Conservation (phyloP, 345 rosid genomes). For the Crucihimalaya himalaica region DNA sequence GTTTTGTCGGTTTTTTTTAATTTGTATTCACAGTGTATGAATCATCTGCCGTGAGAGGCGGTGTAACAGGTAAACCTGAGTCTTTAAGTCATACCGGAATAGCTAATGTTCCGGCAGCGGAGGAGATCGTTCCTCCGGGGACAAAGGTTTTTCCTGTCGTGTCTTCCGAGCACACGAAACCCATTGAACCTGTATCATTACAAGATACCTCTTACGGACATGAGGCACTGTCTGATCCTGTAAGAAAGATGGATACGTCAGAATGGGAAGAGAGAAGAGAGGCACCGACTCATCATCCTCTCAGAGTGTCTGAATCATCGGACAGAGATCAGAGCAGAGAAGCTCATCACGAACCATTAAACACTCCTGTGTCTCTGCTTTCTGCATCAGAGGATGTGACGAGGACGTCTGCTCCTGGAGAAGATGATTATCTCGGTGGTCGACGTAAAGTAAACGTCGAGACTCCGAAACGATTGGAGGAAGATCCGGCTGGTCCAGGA, state of each 20-base stretch:
- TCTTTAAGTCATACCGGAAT: conserved; percentile 31
- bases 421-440: conserved; percentile 38
- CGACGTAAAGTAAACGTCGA: conserved; percentile 44
- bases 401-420: conserved; percentile 36
- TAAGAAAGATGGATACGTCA: background rate
- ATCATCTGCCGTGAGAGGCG: conserved; percentile 31
- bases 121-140: conserved; percentile 33
- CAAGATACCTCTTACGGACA: conserved; percentile 14
- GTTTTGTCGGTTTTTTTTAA: background rate
- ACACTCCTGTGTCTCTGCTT: conserved; percentile 40
- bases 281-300: conserved; percentile 3
- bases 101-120: conserved; percentile 32
- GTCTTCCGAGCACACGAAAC: conserved; percentile 17
- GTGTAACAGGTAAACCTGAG: conserved; percentile 35
- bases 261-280: conserved; percentile 16
- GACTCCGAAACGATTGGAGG: conserved; percentile 48
- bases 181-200: conserved; percentile 21
- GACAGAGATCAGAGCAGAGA: conserved; percentile 39
- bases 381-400: conserved; percentile 41
- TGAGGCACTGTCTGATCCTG: conserved; percentile 18
- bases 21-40: conserved; percentile 25
- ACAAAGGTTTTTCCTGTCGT: conserved; percentile 35
- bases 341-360: conserved; percentile 36
- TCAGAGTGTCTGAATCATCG: background rate
- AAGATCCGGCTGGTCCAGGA: conserved; percentile 59